These are phyloP conservation scores for Aureobasidium sp. DNA, from an alignment of 2,329 filamentous ascomycete species.

Conservation along the genomic window DNA sequence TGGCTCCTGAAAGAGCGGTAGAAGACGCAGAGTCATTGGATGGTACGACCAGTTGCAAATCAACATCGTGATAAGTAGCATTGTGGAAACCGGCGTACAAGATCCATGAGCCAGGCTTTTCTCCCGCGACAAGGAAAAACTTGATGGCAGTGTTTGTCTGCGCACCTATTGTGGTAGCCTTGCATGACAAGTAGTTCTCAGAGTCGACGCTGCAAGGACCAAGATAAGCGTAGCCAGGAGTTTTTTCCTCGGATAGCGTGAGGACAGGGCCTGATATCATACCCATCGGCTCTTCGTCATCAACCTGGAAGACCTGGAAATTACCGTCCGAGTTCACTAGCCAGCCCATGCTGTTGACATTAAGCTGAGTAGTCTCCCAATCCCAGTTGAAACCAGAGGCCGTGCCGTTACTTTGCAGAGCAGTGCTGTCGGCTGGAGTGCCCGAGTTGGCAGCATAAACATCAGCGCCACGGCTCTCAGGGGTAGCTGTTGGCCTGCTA, in stretches of 20 bases:
- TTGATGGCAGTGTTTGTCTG: background rate
- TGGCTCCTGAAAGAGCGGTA: background rate
- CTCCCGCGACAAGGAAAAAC: constrained; percentile 1
- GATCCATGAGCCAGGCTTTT: background rate
- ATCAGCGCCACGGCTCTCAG: background rate
- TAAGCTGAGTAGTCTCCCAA: background rate
- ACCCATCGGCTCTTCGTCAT: background rate
- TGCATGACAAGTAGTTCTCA: background rate
- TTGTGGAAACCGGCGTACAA: constrained; percentile 4
- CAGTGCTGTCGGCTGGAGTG: background rate
- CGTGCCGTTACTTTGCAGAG: background rate
- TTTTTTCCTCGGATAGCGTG: background rate
- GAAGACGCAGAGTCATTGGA: background rate
- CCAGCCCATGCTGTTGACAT: background rate
- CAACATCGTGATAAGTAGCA: background rate
- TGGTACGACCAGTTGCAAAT: background rate
- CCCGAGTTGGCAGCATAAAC: background rate
- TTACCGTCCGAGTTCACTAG: background rate
- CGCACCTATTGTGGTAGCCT: background rate
- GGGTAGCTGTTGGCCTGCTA: background rate
- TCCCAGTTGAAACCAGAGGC: background rate
- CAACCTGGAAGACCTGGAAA: background rate
- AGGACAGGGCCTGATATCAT: background rate
- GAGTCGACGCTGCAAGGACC: background rate
- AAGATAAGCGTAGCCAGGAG: background rate